These are phyloP conservation scores for Fusarium sp. DNA, from an alignment of 2,329 filamentous ascomycete genomes.

Conservation along the genomic window DNA sequence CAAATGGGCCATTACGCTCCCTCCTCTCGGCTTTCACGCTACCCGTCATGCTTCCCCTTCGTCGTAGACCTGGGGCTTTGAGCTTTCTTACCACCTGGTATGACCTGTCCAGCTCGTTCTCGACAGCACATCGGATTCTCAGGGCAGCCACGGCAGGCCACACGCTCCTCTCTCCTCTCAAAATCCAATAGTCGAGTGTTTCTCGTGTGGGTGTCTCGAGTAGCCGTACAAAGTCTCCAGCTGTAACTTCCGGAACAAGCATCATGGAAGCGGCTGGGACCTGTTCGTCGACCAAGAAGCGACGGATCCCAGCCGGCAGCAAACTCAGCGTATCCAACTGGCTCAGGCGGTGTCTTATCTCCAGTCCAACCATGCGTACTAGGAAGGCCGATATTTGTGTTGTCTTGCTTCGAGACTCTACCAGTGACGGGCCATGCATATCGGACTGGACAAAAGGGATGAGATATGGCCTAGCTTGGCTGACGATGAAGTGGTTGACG, in stretches of 20 bases:
- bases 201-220: constrained; percentile 84
- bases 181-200: constrained; percentile 84
- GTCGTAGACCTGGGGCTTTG: constrained; percentile 60
- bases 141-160: constrained; percentile 90
- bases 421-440: constrained; percentile 76
- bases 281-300: constrained; percentile 83
- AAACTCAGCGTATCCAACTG: constrained; percentile 82
- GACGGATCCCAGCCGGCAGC: constrained; percentile 73
- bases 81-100: constrained; percentile 80
- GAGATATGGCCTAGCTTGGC: constrained; percentile 88
- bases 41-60: constrained; percentile 55
- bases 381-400: constrained; percentile 66
- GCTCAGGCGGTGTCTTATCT: constrained; percentile 80
- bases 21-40: constrained; percentile 39
- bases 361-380: constrained; percentile 75
- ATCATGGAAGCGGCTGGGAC: constrained; percentile 82
- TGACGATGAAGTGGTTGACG: constrained; percentile 94
- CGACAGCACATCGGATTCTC: constrained; percentile 82
- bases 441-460: constrained; percentile 85
- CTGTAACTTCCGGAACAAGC: constrained; percentile 80
- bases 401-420: constrained; percentile 65
- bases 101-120: constrained; percentile 85
- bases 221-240: constrained; percentile 77
- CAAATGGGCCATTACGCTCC: constrained; percentile 23
- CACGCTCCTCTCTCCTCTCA: constrained; percentile 83